Evolutionary conservation across 148 eudicot species (phyloP).

Genomic region (Spergularia marina): DNA sequence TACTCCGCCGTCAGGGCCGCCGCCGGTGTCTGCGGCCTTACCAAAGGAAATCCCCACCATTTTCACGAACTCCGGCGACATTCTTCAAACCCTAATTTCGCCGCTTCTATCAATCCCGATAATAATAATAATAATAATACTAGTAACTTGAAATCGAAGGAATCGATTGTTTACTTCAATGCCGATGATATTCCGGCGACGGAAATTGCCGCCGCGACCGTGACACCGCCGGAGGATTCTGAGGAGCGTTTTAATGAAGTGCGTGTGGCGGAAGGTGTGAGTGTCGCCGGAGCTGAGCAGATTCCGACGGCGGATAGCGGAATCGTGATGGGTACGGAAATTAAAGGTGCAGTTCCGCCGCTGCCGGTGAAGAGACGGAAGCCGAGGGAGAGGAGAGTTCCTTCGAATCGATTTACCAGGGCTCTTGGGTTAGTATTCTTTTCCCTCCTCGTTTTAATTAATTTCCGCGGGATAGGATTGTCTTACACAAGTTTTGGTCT

Average conservation of each 20-base stretch:
- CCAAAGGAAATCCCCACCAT: conserved; percentile 52
- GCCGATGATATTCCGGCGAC: background rate
- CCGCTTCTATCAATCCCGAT: background rate
- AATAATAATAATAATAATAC: background rate
- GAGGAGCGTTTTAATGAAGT: conserved; percentile 14
- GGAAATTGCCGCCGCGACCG: background rate
- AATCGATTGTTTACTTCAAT: conserved; percentile 40
- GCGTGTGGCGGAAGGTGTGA: background rate
- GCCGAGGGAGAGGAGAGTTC: conserved; percentile 90
- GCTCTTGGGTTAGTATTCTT: conserved; percentile 65
- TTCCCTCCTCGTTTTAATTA: background rate
- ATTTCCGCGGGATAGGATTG: too few species aligned
- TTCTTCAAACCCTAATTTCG: conserved; percentile 13
- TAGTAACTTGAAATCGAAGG: conserved; percentile 1
- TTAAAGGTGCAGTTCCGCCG: background rate
- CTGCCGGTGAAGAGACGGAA: conserved; percentile 42
- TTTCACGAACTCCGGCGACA: conserved; percentile 5
- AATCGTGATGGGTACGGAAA: background rate
- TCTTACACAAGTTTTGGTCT: too few species aligned
- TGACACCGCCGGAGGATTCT: background rate
- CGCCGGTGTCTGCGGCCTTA: conserved; percentile 66
- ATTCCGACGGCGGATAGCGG: background rate
- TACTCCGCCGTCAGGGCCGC: conserved; percentile 46
- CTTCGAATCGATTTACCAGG: conserved; percentile 90
- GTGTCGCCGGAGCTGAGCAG: conserved; percentile 8